These are phyloP conservation scores for Nectriaceae sp. DNA, from an alignment of 2,329 filamentous ascomycete genomes.

Conservation along the genomic window DNA sequence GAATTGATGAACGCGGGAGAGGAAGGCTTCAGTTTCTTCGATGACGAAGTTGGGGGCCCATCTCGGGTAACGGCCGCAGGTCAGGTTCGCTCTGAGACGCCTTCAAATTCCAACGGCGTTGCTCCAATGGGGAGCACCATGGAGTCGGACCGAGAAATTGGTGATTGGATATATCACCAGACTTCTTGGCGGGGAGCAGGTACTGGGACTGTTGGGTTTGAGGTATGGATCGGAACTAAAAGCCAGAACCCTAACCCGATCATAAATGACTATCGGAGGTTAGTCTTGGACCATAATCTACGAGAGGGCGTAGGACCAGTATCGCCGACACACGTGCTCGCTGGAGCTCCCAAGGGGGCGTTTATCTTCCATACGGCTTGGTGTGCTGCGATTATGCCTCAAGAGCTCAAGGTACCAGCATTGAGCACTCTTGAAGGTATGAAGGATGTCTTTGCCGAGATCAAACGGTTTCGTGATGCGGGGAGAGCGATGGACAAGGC, in stretches of 20 bases:
- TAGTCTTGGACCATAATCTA: constrained; percentile 40
- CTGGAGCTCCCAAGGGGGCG: constrained; percentile 48
- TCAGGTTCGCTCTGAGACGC: too few species aligned
- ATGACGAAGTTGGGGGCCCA: constrained; percentile 17
- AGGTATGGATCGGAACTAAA: constrained; percentile 47
- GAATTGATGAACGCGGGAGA: constrained; percentile 43
- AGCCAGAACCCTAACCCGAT: constrained; percentile 35
- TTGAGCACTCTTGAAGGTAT: constrained; percentile 37
- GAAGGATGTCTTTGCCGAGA: constrained; percentile 44
- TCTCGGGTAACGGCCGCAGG: constrained; percentile 5
- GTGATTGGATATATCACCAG: constrained; percentile 25
- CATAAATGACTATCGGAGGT: constrained; percentile 49
- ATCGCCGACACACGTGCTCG: constrained; percentile 50
- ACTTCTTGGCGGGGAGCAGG: constrained; percentile 30
- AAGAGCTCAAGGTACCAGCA: constrained; percentile 29
- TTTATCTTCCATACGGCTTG: constrained; percentile 55
- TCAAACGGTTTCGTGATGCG: constrained; percentile 41
- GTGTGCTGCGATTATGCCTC: constrained; percentile 49
- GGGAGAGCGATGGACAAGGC: constrained; percentile 33
- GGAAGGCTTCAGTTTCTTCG: constrained; percentile 49
- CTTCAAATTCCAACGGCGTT: too few species aligned
- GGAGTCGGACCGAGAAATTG: constrained; percentile 16
- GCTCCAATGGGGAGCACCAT: not conserved
- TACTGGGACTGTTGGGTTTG: constrained; percentile 20
- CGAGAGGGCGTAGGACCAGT: constrained; percentile 45